phyloP scores from a whole-genome alignment of 192 early-diverging fungal genomes.

The Geranomyces michiganensis region DNA sequence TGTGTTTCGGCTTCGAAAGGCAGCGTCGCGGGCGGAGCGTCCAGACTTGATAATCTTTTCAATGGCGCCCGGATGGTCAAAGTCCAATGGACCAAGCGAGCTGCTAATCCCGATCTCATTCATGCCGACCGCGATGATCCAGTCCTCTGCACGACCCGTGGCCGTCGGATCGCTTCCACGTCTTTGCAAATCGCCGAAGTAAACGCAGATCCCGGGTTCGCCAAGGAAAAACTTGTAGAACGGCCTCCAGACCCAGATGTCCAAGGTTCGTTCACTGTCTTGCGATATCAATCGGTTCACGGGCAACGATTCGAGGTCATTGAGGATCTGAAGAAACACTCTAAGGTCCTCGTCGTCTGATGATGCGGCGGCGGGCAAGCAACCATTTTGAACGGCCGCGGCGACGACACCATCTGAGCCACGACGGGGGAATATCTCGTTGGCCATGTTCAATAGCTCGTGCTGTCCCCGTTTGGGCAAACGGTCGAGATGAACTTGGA shows the following conservation, averaged over 20 bases:
- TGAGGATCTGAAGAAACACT: too few relatives aligned
- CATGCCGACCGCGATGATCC: not conserved
- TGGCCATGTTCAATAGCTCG: too few relatives aligned
- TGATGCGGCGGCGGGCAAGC: too few relatives aligned
- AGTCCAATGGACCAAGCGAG: not conserved
- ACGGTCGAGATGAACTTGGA: too few relatives aligned
- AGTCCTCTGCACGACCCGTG: too few relatives aligned
- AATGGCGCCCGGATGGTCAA: not conserved
- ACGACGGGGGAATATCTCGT: too few relatives aligned
- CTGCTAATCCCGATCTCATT: not conserved
- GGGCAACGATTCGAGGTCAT: too few relatives aligned
- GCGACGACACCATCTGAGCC: too few relatives aligned
- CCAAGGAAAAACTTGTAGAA: not conserved
- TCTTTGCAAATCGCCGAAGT: not conserved
- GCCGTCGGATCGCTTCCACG: too few relatives aligned
- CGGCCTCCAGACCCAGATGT: constrained; percentile 5
- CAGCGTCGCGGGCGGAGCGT: not conserved
- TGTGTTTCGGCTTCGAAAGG: not conserved
- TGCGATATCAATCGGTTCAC: not conserved
- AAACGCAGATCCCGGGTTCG: not conserved
- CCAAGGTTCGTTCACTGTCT: constrained; percentile 11
- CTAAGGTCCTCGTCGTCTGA: too few relatives aligned
- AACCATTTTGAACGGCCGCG: too few relatives aligned
- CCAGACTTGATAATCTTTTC: not conserved
- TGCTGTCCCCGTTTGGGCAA: too few relatives aligned